Conservation (phyloP, 2,329 filamentous ascomycete genomes). For the Exophiala spinifera region DNA sequence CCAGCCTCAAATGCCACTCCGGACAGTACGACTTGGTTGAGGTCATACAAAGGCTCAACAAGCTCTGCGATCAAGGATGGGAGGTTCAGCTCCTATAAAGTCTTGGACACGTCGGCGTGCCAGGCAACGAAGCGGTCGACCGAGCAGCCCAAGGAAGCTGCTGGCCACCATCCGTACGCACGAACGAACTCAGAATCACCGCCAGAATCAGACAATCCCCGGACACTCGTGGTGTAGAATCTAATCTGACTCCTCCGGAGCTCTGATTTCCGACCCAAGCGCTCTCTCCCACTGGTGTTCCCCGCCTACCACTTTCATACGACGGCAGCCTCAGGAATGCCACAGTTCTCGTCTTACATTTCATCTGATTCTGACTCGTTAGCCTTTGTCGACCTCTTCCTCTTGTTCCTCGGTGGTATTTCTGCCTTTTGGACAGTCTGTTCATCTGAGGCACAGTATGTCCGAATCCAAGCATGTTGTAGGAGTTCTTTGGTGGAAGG, state of each 20-base stretch:
- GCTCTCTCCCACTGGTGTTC: no score
- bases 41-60: not conserved
- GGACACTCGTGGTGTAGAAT: no score
- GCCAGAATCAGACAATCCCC: no score
- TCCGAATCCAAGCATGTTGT: conserved; percentile 10
- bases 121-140: not conserved
- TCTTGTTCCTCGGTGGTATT: conserved; percentile 3
- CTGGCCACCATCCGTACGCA: no score
- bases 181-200: no score
- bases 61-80: conserved; percentile 13
- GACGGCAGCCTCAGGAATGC: no score
- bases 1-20: conserved; percentile 30
- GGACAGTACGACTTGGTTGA: conserved; percentile 32
- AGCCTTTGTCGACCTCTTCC: conserved; percentile 1
- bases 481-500: not conserved
- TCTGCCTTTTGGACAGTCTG: not conserved
- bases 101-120: conserved; percentile 9
- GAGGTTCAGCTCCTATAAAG: conserved; percentile 11
- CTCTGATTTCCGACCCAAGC: no score
- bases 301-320: no score
- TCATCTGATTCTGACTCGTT: not conserved
- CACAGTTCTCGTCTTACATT: no score
- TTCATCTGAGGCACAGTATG: conserved; percentile 5
- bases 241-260: no score
- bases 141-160: conserved; percentile 1